Base-by-base conservation (phyloP, 352 stramenopile genomes). In the Pythium folliculosum region DNA sequence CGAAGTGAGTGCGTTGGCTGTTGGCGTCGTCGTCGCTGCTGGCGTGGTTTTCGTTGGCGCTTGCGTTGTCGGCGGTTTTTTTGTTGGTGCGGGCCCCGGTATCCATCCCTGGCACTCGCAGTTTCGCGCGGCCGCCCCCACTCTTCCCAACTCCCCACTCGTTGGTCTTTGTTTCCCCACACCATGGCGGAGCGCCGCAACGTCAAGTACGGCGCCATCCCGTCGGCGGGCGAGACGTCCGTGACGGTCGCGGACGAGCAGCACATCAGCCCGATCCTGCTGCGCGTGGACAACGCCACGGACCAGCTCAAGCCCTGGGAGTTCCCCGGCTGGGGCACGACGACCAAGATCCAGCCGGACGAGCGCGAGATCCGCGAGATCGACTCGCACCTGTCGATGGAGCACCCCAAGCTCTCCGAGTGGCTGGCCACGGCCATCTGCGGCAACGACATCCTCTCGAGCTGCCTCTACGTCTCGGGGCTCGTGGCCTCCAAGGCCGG, bases 401-500 rank as follows among this genome's bases (percentile, higher is more conserved):
- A 91, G 64, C 84, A 95, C 77, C 70, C 85, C 13, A 96, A 95
- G 73, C 81, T 98, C 23, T 95, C 89, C 5, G 89, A 98, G 81
- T 97, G 92, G 84, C 75, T 96, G 55, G 92, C 95, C 13, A 98
- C 95, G 12, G 91, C 92, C 19, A 98, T 98, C 73, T 98, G 91
- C 62, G 95, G 95, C 19, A 98, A 98, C 74, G 95, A 98, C 67
- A 98, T 98, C 75, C 81, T 98, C 59, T 97, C 88, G 56, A 98
- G 90, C 71, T 97, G 87, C 48, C 86, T 98, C 38, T 98, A 98
- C 72, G 85, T 94, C 37, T 93, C 89, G 58, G 88, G 86, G 0
- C 76, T 95, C 13, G 88, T 95, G 43, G 85, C 89, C 37, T 83
- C 89, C 62, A 95, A 91, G 54, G 94, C 92, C 0, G 94, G 94